Evolutionary conservation across 2,329 filamentous ascomycete species (phyloP).

Genomic region (Claviceps pusilla): DNA sequence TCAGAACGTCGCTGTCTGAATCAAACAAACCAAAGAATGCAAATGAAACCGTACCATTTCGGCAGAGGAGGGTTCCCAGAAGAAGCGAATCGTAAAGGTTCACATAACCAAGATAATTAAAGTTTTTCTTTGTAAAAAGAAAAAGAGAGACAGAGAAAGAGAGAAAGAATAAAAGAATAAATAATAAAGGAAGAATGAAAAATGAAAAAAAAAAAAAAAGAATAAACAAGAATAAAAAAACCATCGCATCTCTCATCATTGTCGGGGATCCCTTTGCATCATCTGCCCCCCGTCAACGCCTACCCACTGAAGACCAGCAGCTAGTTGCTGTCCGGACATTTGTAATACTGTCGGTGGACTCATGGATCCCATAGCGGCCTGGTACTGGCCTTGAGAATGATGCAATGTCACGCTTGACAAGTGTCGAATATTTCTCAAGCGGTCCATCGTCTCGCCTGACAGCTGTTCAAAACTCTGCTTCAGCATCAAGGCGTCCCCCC

Average conservation of each 20-base stretch:
- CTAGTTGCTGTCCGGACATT: slow-evolving; percentile 11
- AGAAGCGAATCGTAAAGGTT: too few relatives aligned
- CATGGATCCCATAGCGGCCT: slow-evolving; percentile 10
- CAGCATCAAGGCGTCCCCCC: slow-evolving; percentile 42
- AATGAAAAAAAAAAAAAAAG: neutral
- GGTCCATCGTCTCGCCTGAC: slow-evolving; percentile 29
- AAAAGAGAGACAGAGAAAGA: too few relatives aligned
- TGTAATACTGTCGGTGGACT: slow-evolving; percentile 1
- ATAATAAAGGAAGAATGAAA: too few relatives aligned
- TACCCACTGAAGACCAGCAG: slow-evolving; percentile 26
- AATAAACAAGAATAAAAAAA: too few relatives aligned
- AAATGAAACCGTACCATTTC: neutral
- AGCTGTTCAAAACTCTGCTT: slow-evolving; percentile 36
- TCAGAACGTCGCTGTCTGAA: neutral
- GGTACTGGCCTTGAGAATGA: slow-evolving; percentile 22
- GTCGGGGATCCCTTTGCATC: slow-evolving; percentile 19
- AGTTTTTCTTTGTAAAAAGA: neutral
- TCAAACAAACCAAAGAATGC: neutral
- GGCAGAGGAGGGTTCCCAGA: neutral
- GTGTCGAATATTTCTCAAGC: slow-evolving; percentile 25
- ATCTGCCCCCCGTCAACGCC: slow-evolving; percentile 29
- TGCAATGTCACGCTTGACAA: slow-evolving; percentile 17
- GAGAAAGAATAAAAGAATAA: too few relatives aligned
- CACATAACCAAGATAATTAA: too few relatives aligned
- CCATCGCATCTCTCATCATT: neutral